Percentiles rank a stretch among this genome's conserved stretches.
These are phyloP conservation scores for Hibiscus tridactylites DNA, from an alignment of 345 rosid genomes.

Conservation along the genomic window DNA sequence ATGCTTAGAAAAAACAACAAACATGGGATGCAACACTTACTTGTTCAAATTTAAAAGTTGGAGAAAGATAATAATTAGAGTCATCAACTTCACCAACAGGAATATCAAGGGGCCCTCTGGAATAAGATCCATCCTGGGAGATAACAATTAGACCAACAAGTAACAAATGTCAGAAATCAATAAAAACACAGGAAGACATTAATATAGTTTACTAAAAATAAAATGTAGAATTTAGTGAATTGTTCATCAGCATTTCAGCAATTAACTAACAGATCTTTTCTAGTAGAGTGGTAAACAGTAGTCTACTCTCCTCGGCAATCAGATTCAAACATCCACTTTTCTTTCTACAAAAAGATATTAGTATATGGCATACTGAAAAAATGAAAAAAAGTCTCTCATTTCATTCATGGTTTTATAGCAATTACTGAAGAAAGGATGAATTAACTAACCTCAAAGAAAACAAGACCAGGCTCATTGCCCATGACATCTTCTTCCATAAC, in stretches of 20 bases:
- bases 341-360: not conserved
- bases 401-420: not conserved
- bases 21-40: conserved; percentile 1
- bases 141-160: not conserved
- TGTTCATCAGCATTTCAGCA: not conserved
- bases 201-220: no score
- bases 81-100: no score
- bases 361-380: no score
- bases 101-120: no score
- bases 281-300: not conserved
- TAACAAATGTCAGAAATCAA: not conserved
- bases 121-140: conserved; percentile 39
- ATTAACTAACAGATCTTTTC: not conserved
- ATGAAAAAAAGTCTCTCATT: not conserved
- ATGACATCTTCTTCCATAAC: conserved; percentile 85
- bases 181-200: not conserved
- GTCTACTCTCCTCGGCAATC: not conserved
- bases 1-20: not conserved
- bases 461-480: conserved; percentile 73
- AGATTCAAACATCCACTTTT: not conserved
- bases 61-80: no score
- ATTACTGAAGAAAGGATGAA: not conserved
- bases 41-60: no score
- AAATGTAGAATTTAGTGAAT: not conserved
- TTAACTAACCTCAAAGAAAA: conserved; percentile 69